Conservation (phyloP, 1,284 basidiomycete species). For the Cutaneotrichosporon dermatis region DNA sequence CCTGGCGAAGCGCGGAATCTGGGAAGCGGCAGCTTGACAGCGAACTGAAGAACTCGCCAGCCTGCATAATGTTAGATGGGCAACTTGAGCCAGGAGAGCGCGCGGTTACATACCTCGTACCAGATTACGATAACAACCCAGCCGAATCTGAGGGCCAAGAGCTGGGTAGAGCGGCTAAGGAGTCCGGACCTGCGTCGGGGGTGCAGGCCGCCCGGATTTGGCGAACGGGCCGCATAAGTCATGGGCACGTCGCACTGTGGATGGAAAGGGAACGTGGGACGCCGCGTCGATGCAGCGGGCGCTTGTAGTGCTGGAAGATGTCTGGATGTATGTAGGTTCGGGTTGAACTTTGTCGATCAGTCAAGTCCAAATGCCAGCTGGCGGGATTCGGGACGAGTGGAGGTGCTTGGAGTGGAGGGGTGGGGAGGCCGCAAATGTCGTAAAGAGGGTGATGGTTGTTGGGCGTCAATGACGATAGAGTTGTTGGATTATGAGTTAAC, state of each 20-base stretch:
- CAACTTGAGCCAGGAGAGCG: not conserved
- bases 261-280: not conserved
- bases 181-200: conserved; percentile 26
- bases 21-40: conserved; percentile 48
- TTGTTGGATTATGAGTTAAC: too few species aligned
- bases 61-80: conserved; percentile 14
- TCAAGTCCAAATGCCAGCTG: too few species aligned
- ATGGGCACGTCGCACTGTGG: not conserved
- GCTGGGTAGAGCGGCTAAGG: conserved; percentile 33
- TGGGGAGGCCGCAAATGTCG: too few species aligned
- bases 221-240: not conserved
- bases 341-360: too few species aligned
- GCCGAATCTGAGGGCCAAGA: conserved; percentile 53
- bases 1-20: conserved; percentile 33
- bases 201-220: not conserved
- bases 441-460: too few species aligned
- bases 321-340: too few species aligned
- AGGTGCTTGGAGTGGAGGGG: too few species aligned
- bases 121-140: conserved; percentile 63
- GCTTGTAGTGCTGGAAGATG: too few species aligned
- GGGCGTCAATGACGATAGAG: too few species aligned
- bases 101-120: conserved; percentile 59
- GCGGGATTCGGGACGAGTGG: too few species aligned
- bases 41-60: conserved; percentile 48
- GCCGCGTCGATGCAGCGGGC: too few species aligned